phyloP scores from a whole-genome alignment of 2,329 filamentous ascomycete species.

The Cercospora sp. region DNA sequence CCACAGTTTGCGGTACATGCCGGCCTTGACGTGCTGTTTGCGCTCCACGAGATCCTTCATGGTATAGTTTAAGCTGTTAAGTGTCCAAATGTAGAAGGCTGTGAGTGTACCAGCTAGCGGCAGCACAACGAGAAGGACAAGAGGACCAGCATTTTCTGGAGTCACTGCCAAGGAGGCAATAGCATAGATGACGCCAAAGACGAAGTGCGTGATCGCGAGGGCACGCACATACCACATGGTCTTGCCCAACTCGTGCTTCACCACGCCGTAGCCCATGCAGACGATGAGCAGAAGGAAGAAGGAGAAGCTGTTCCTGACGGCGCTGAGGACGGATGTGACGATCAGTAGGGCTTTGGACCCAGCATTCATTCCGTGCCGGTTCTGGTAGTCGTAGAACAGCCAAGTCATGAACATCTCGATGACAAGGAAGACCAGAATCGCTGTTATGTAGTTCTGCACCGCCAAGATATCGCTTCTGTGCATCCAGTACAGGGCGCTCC shows the following conservation, averaged over 20 bases:
- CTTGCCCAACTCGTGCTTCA: conserved; percentile 86
- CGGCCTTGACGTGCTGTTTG: conserved; percentile 88
- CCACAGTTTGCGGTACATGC: conserved; percentile 98
- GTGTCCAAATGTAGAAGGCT: conserved; percentile 97
- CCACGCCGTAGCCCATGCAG: conserved; percentile 98
- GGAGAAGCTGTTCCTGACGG: conserved; percentile 92
- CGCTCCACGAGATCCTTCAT: conserved; percentile 95
- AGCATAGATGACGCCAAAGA: conserved; percentile 92
- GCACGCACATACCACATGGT: conserved; percentile 93
- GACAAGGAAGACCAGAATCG: conserved; percentile 90
- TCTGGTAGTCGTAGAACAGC: conserved; percentile 98
- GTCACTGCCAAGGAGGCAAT: conserved; percentile 85
- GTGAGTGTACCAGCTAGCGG: conserved; percentile 89
- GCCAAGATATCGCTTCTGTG: conserved; percentile 91
- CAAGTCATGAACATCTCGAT: conserved; percentile 98
- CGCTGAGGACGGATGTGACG: conserved; percentile 88
- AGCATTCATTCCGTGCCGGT: conserved; percentile 79
- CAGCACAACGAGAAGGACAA: conserved; percentile 89
- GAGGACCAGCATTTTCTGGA: conserved; percentile 82
- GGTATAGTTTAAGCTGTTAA: conserved; percentile 90
- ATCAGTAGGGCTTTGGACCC: conserved; percentile 85
- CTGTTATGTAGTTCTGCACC: conserved; percentile 98
- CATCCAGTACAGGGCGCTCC: conserved; percentile 94
- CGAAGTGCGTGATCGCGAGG: conserved; percentile 87
- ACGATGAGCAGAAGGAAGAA: conserved; percentile 98